A percentile compares a stretch with the other conserved stretches of the same genome.
phyloP scores from a whole-genome alignment of 495 filamentous ascomycete species.

The Penicillium herquei region DNA sequence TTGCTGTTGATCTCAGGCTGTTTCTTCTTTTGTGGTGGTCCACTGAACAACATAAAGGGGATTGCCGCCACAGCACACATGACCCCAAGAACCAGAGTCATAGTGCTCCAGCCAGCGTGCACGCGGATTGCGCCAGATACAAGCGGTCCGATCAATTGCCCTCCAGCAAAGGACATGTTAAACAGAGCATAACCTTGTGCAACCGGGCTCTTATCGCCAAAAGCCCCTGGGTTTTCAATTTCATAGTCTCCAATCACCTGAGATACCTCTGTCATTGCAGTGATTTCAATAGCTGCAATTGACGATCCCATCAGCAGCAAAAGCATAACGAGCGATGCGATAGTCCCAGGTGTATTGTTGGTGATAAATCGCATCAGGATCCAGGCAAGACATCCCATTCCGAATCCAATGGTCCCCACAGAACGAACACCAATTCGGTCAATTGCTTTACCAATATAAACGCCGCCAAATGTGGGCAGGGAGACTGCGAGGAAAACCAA shows the following conservation, averaged over 20 bases:
- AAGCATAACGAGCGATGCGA: conserved; percentile 33
- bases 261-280: conserved; percentile 39
- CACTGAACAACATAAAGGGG: conserved; percentile 10
- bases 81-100: conserved; percentile 37
- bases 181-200: conserved; percentile 62
- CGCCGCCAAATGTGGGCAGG: conserved; percentile 32
- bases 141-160: conserved; percentile 60
- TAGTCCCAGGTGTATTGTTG: conserved; percentile 23
- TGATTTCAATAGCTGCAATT: conserved; percentile 33
- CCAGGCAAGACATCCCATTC: conserved; percentile 46
- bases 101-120: conserved; percentile 36
- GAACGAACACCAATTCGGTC: conserved; percentile 52
- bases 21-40: neutral
- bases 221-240: conserved; percentile 35
- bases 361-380: conserved; percentile 51
- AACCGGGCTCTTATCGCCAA: conserved; percentile 54
- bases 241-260: conserved; percentile 34
- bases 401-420: conserved; percentile 47
- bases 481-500: conserved; percentile 54
- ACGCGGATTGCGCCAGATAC: conserved; percentile 42
- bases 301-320: conserved; percentile 34
- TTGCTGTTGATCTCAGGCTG: neutral
- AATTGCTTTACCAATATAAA: conserved; percentile 46
- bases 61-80: conserved; percentile 28
- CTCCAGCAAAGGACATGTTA: conserved; percentile 58